A percentile compares a stretch with the other conserved stretches of the same genome.
Conservation (phyloP, 2,329 filamentous ascomycete genomes). For the Rhynchosporium secalis region DNA sequence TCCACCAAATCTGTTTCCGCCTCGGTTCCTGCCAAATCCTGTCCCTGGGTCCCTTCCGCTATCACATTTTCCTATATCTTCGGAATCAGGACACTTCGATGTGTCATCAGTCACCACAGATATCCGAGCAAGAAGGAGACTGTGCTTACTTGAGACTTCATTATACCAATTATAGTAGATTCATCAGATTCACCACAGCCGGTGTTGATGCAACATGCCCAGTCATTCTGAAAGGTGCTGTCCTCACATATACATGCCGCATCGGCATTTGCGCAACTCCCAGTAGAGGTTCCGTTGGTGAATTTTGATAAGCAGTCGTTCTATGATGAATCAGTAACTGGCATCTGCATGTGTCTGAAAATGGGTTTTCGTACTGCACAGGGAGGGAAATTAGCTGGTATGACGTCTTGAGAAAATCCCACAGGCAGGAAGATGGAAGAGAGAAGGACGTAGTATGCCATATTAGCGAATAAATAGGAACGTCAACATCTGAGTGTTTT, state of each 20-base stretch:
- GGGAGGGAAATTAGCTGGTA: not conserved
- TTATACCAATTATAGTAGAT: not conserved
- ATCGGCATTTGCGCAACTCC: not conserved
- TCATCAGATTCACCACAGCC: not conserved
- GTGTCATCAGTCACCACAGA: not conserved
- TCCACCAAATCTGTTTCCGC: not conserved
- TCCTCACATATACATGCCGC: not conserved
- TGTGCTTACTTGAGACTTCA: not conserved
- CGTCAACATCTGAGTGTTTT: not conserved
- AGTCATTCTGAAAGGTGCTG: not conserved
- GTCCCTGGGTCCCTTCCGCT: not conserved
- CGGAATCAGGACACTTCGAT: not conserved
- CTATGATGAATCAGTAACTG: not conserved
- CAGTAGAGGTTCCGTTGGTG: not conserved
- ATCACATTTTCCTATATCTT: not conserved
- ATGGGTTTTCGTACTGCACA: not conserved
- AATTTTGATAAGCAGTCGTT: not conserved
- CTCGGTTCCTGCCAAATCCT: not conserved
- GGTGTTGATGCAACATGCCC: not conserved
- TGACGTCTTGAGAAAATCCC: not conserved
- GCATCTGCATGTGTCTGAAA: not conserved
- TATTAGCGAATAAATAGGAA: not conserved
- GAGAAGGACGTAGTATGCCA: not conserved
- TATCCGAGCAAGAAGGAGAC: not conserved
- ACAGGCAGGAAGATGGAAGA: not conserved